Evolutionary conservation across 1,284 basidiomycete genomes (phyloP), one percentile per base, ranked within the genome.

Genomic region (Cryptococcus jaspeensis): DNA sequence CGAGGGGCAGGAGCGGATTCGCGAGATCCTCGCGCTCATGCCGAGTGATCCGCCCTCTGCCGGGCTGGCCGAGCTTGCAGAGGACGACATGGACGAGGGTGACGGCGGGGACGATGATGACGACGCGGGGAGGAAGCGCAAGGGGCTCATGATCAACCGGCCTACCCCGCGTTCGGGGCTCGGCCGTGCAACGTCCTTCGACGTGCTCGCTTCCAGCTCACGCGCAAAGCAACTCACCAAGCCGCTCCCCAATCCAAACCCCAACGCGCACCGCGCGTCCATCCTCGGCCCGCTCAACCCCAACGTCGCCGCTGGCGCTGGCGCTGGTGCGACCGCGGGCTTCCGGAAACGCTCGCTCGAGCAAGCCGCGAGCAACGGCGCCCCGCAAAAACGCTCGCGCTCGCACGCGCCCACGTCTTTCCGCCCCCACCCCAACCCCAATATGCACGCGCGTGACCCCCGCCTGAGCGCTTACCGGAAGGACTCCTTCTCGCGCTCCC

Each of bases 31-130:
- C n/a, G 51, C 59, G 12, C 40, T 65, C 20, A 59, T 65, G 55
- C 55, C 61, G 1, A 61, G 59, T 28, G 64, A 65, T 52, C 58
- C 64, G 9, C 64, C 64, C 16, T 63, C 60, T 3, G 56, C 55
- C 45, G 59, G 60, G 44, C 55, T 54, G 3, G 56, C 50, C 15
- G 63, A 62, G 39, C 15, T 54, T 11, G 53, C 53, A 9, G 55
- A 52, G 11, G 51, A 52, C 15, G 61, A 59, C 5, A 58, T 52
- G 23, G 62, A 61, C 15, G 52, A 45, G 35, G 58, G 36, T 25
- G 40, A 36, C 35, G 48, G 38, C 20, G 51, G 53, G 18, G 39
- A 49, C 1, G 49, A 50, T 11, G 20, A 35, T 8, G 35, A 48
- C 5, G 52, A 47, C 1, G 42, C 45, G 8, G 50, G 55, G 25